Evolutionary conservation across 2,329 filamentous ascomycete genomes (phyloP).

Genomic region (Bipolaris zeicola): DNA sequence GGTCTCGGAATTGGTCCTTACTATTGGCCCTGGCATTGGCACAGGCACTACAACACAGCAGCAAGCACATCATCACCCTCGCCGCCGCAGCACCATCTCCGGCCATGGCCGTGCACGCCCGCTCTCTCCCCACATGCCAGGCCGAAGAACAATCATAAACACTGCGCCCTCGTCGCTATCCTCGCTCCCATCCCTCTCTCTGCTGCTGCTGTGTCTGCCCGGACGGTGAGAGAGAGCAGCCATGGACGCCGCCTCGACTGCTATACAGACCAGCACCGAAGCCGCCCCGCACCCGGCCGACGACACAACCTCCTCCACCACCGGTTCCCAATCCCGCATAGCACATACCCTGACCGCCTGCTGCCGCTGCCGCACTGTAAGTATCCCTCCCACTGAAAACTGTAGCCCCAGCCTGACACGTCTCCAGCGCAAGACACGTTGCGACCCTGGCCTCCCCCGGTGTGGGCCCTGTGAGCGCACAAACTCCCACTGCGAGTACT

Average conservation of each 20-base stretch:
- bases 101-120: slow-evolving; percentile 30
- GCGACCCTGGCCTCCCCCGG: slow-evolving; percentile 88
- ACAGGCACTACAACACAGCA: neutral
- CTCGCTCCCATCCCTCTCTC: slow-evolving; percentile 8
- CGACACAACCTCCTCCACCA: slow-evolving; percentile 22
- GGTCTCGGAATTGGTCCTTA: neutral
- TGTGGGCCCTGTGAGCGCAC: slow-evolving; percentile 93
- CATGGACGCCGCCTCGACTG: slow-evolving; percentile 31
- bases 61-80: slow-evolving; percentile 17
- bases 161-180: slow-evolving; percentile 5
- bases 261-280: slow-evolving; percentile 25
- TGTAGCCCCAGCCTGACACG: slow-evolving; percentile 15
- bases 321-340: slow-evolving; percentile 59
- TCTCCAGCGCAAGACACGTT: slow-evolving; percentile 86
- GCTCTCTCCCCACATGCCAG: neutral
- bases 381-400: slow-evolving; percentile 22
- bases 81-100: slow-evolving; percentile 23
- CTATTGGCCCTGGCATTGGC: neutral
- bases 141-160: slow-evolving; percentile 1
- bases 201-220: slow-evolving; percentile 14
- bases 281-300: slow-evolving; percentile 27
- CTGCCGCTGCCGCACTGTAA: slow-evolving; percentile 77
- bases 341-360: slow-evolving; percentile 82
- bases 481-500: slow-evolving; percentile 92
- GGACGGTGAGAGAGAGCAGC: slow-evolving; percentile 12